A percentile compares a stretch with the other conserved stretches of the same genome.
Conservation (phyloP, 2,329 filamentous ascomycete genomes). For the Raffaelea ambrosiae region DNA sequence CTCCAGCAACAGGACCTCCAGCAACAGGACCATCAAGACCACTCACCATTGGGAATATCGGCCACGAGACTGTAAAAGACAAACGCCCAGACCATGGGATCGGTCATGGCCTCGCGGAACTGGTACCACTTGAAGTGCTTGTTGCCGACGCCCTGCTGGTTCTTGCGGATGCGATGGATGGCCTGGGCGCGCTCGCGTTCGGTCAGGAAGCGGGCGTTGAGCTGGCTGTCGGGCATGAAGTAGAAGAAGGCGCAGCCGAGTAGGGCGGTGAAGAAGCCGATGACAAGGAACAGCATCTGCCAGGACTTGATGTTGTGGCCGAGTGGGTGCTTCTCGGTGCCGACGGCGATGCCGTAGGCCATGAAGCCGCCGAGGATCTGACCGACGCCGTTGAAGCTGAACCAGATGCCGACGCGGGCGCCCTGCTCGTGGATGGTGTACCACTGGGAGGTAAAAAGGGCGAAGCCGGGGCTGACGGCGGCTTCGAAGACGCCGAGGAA, state of each 20-base stretch:
- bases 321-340: slow-evolving; percentile 29
- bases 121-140: slow-evolving; percentile 60
- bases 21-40: too few species aligned
- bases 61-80: slow-evolving; percentile 23
- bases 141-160: slow-evolving; percentile 60
- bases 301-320: slow-evolving; percentile 41
- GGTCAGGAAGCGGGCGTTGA: slow-evolving; percentile 37
- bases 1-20: too few species aligned
- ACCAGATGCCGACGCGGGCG: slow-evolving; percentile 56
- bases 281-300: slow-evolving; percentile 54
- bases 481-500: slow-evolving; percentile 62
- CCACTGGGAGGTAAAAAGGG: slow-evolving; percentile 61
- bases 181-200: slow-evolving; percentile 49
- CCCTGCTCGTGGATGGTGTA: slow-evolving; percentile 64
- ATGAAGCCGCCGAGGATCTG: slow-evolving; percentile 31
- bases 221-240: slow-evolving; percentile 34
- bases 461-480: slow-evolving; percentile 60
- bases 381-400: slow-evolving; percentile 42
- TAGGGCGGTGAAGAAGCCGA: slow-evolving; percentile 40
- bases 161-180: slow-evolving; percentile 46
- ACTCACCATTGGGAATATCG: slow-evolving; percentile 29
- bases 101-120: slow-evolving; percentile 30
- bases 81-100: slow-evolving; percentile 29
- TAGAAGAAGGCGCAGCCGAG: slow-evolving; percentile 41
- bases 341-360: slow-evolving; percentile 36